Evolutionary conservation across 2,329 filamentous ascomycete species (phyloP).

Genomic region (Colletotrichum orbiculare): DNA sequence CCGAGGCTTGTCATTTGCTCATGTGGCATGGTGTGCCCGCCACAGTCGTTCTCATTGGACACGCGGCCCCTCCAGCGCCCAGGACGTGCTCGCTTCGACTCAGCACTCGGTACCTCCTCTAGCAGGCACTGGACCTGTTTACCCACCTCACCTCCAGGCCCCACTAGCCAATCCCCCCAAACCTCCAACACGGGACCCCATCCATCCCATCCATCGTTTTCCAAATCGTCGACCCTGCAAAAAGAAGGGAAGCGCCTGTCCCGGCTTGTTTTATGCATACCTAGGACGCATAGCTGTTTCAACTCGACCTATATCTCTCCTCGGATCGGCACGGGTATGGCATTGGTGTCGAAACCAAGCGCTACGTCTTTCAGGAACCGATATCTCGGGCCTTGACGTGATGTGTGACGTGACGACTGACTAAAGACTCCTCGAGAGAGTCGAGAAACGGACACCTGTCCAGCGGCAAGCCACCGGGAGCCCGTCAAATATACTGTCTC

Average conservation of each 20-base stretch:
- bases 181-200: neutral
- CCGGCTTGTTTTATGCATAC: slow-evolving; percentile 26
- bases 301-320: slow-evolving; percentile 7
- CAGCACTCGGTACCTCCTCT: slow-evolving; percentile 16
- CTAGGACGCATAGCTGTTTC: slow-evolving; percentile 7
- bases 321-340: slow-evolving; percentile 30
- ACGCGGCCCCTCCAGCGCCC: too few relatives aligned
- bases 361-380: too few relatives aligned
- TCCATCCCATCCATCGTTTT: slow-evolving; percentile 6
- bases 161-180: neutral
- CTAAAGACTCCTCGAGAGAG: too few relatives aligned
- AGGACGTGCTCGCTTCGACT: neutral
- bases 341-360: slow-evolving; percentile 9
- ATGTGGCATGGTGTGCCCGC: neutral
- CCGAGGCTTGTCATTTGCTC: slow-evolving; percentile 27
- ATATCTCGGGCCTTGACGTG: too few relatives aligned
- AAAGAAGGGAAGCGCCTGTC: slow-evolving; percentile 26
- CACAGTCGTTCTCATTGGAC: too few relatives aligned
- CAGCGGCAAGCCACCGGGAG: slow-evolving; percentile 8
- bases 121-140: neutral
- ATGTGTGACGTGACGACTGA: too few relatives aligned
- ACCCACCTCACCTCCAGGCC: slow-evolving; percentile 8
- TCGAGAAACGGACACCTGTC: neutral
- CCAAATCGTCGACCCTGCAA: too few relatives aligned
- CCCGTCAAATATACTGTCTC: slow-evolving; percentile 5